Evolutionary conservation across 1,284 basidiomycete species (phyloP), one percentile per base, ranked within the genome.

Genomic region (Irpex sp.): DNA sequence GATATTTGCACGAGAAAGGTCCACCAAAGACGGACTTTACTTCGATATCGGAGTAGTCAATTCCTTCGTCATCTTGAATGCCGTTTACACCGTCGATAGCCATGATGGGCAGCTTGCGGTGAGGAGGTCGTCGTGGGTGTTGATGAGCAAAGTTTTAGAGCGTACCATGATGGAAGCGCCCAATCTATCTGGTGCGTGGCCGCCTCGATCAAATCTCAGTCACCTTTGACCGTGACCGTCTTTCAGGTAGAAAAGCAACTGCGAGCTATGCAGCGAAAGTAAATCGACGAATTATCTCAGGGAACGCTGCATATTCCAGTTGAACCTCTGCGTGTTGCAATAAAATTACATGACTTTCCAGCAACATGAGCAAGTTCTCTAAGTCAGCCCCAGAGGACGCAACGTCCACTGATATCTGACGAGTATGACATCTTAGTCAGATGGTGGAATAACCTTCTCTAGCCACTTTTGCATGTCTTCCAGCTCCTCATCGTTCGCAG

Each of bases 1-100:
- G 5, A 8, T 46, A 51, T 17, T 37, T 60, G 15, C 0, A 15
- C 15, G n/a, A 35, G 56, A 46, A 33, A 43, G 13, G 3, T 13
- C 15, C 33, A 35, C 49, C 19, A 43, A 50, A 15, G 15, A 31
- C 85, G 65, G 68, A 97, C 94, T 94, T 93, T 78, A 85, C 86
- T 74, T 98, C 96, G 69, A 99, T 97, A 74, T 98, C 96, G 61
- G 90, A 87, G 75, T 91, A 98, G 76, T 98, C 93, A 68, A 97
- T 93, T 63, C 87, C 90, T 66, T 76, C 68, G 57, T 73, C 71
- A 64, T 74, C 71, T 36, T 68, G 58, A 26, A 59, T 57, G 63
- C 70, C 70, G 64, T 70, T 67, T 54, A 71, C 66, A 65, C 75
- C 74, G 70, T 75, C 75, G 53, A 72, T 68, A 66, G 73, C 63